Base-by-base conservation (phyloP, 495 filamentous ascomycete species). In the Hapsidospora chrysogenum region DNA sequence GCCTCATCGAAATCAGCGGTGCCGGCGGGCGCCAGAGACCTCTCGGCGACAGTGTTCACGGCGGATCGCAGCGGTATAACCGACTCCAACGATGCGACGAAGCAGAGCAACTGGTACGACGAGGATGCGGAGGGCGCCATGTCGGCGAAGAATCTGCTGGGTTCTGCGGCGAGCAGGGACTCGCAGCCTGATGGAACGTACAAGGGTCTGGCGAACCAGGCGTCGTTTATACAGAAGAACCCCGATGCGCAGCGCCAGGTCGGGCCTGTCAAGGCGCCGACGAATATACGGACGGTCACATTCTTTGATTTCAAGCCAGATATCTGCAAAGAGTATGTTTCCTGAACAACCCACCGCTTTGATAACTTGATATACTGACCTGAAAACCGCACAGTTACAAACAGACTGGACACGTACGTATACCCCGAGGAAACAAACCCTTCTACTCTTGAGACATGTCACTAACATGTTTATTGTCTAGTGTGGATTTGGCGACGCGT, bases 271-370 rank as follows among this genome's bases (percentile, higher is more conserved):
- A 92, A 92, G 48, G 80, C 85, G 13, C 67, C 86, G 2, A 84
- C 82, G 1, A 95, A 96, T 46, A 76, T 96, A 27, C 75, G 89
- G 19, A 94, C 80, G 2, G 77, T 92, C 35, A 96, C 85, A 0
- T 70, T 85, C 11, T 93, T 74, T 23, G 89, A 96, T 47, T 94
- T 81, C 54, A 78, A 83, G 18, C 87, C 92, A 0, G 87, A 95
- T 47, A 82, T 92, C 10, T 96, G 89, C 52, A 96, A 95, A 53
- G 89, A 96, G 52, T 33, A 16, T 16, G 13, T 17, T n/a, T n/a
- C n/a, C n/a, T n/a, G n/a, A n/a, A n/a, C n/a, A n/a, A n/a, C n/a
- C n/a, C n/a, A n/a, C n/a, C n/a, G n/a, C n/a, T n/a, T n/a, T n/a
- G n/a, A n/a, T n/a, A n/a, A n/a, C n/a, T n/a, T n/a, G n/a, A n/a